A percentile compares a stretch with the other conserved stretches of the same genome.
Conservation (phyloP, 352 stramenopile species). For the Globisporangium cylindrosporum region DNA sequence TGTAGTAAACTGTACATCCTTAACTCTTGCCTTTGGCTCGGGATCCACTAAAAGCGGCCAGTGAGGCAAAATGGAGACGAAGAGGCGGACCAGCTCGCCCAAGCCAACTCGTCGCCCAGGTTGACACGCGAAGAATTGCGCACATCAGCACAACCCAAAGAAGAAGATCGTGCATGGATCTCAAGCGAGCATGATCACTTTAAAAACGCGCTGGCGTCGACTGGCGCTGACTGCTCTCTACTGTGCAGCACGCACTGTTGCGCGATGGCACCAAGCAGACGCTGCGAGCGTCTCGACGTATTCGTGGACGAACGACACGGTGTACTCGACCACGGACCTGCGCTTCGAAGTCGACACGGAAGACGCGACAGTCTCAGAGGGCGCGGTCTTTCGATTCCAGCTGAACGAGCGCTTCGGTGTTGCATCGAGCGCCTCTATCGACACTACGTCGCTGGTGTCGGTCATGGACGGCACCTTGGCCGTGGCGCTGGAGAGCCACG, state of each 20-base stretch:
- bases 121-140: background rate
- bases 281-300: slow-evolving; percentile 1
- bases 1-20: too few relatives aligned
- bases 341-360: slow-evolving; percentile 24
- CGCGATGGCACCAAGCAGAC: background rate
- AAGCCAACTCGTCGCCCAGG: background rate
- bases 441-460: slow-evolving; percentile 15
- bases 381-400: slow-evolving; percentile 31
- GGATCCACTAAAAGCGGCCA: too few relatives aligned
- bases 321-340: slow-evolving; percentile 18
- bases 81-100: background rate
- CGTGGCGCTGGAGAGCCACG: slow-evolving; percentile 18
- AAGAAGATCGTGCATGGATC: background rate
- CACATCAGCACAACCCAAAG: background rate
- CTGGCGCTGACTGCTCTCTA: slow-evolving; percentile 4
- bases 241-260: background rate
- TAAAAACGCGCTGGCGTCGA: background rate
- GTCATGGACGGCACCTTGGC: slow-evolving; percentile 27
- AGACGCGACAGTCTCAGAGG: slow-evolving; percentile 21
- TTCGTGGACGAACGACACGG: slow-evolving; percentile 32
- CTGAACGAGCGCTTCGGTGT: slow-evolving; percentile 26
- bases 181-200: slow-evolving; percentile 1
- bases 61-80: background rate
- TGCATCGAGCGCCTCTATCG: slow-evolving; percentile 17
- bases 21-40: too few relatives aligned